Base-by-base conservation (phyloP, 164 flowering plant species). In the Chimonanthus salicifolius region DNA sequence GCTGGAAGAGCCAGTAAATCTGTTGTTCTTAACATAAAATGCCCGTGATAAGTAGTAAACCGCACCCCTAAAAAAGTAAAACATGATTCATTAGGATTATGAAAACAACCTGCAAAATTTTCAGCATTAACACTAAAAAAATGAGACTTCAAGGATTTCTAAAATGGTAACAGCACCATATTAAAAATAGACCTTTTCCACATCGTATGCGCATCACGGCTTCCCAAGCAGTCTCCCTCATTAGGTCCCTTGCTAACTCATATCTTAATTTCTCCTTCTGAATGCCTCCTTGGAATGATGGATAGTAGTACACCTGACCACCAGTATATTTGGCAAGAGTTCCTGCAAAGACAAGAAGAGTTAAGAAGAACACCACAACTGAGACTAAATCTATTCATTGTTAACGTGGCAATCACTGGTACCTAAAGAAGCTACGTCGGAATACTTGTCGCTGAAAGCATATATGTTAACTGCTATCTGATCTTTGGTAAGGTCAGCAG, bases 171-270 rank as follows among this genome's bases (percentile, higher is more conserved):
- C 45, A 21, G 60, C 5, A 7, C 7, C 68, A 74, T 16, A n/a
- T 50, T 54, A 72, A 9, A 10, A 33, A 72, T 15, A n/a, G 47
- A 96, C 99, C 99, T 89, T 91, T 94, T 77, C 98, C 99, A 84
- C 98, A 96, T 88, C 97, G 84, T 74, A 96, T 83, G 49, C 98
- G 99, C 98, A 96, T 86, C 51, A 94, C 97, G 75, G 98, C 88
- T 83, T 94, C 99, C 99, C 99, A 96, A 9, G 97, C 98, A 71
- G 98, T 96, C 82, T 96, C 99, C 80, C 97, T 86, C 2, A 90
- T 91, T 66, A 96, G 97, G 82, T 96, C 97, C 81, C 99, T 86
- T 50, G 90, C 69, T 69, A 94, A 79, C 78, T 96, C 99, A 81
- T 90, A 86, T 71, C 85, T 87, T 82, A 96, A 80, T 84, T 86